Evolutionary conservation across 2,329 filamentous ascomycete genomes (phyloP).

Genomic region (Immersiporthe knoxdaviesiana): DNA sequence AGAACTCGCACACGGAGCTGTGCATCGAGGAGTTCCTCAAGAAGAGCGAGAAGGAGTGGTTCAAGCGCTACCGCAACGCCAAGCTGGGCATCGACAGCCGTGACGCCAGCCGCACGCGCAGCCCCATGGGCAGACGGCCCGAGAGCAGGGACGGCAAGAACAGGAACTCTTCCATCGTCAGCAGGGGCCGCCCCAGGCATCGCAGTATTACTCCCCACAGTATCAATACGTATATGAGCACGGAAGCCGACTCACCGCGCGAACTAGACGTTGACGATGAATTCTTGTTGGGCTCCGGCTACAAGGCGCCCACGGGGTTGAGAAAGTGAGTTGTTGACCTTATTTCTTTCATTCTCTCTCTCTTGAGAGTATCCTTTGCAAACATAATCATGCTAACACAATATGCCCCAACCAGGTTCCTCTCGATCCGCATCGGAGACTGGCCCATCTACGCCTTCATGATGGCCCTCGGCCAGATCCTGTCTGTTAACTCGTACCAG

Average conservation of each 20-base stretch:
- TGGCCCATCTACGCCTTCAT: slow-evolving; percentile 68
- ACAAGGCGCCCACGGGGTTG: slow-evolving; percentile 59
- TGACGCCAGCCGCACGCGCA: slow-evolving; percentile 39
- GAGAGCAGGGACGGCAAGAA: slow-evolving; percentile 41
- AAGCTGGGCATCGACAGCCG: slow-evolving; percentile 56
- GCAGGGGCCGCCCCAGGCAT: slow-evolving; percentile 33
- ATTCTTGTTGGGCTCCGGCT: slow-evolving; percentile 59
- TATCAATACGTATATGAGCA: slow-evolving; percentile 29
- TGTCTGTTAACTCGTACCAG: slow-evolving; percentile 69
- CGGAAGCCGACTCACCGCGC: slow-evolving; percentile 29
- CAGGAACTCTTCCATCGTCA: slow-evolving; percentile 39
- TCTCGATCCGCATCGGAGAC: slow-evolving; percentile 61
- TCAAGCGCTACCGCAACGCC: slow-evolving; percentile 59
- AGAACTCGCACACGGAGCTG: slow-evolving; percentile 60
- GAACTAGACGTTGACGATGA: slow-evolving; percentile 40
- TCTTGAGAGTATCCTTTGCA: too few relatives aligned
- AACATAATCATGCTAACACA: background rate
- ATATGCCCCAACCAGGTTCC: slow-evolving; percentile 25
- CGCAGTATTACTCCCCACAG: slow-evolving; percentile 31
- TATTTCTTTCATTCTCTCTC: too few relatives aligned
- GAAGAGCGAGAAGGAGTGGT: slow-evolving; percentile 71
- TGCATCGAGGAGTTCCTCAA: slow-evolving; percentile 69
- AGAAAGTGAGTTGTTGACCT: slow-evolving; percentile 46
- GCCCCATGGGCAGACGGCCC: slow-evolving; percentile 33
- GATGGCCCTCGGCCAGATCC: slow-evolving; percentile 64